phyloP scores from a whole-genome alignment of 371 early-diverging fungal genomes.

The Vavraia culicis region DNA sequence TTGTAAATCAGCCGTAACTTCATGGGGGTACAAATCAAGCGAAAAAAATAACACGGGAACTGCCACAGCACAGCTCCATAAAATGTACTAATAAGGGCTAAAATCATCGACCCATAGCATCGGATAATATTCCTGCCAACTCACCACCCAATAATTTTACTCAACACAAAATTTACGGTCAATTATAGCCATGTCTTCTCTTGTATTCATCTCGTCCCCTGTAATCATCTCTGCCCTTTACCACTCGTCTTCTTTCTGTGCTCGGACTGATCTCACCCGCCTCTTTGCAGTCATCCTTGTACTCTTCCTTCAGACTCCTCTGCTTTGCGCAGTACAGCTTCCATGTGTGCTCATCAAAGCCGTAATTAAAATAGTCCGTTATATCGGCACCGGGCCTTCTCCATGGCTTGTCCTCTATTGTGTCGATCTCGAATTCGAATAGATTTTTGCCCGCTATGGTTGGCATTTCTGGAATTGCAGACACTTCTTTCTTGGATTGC shows the following conservation, averaged over 20 bases:
- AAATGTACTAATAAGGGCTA: too few relatives aligned
- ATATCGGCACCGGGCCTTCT: conserved; percentile 80
- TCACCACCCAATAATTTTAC: too few relatives aligned
- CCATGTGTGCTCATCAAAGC: conserved; percentile 82
- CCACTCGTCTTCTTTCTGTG: conserved; percentile 30
- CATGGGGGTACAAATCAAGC: too few relatives aligned
- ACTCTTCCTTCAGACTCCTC: conserved; percentile 45
- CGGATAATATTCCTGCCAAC: too few relatives aligned
- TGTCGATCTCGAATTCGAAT: conserved; percentile 63
- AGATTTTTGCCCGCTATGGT: conserved; percentile 38
- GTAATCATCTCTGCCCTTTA: not conserved
- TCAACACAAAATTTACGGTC: too few relatives aligned
- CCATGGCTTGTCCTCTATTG: conserved; percentile 79
- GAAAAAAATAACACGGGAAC: too few relatives aligned
- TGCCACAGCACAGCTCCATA: too few relatives aligned
- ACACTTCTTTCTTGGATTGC: too few relatives aligned
- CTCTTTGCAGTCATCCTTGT: not conserved
- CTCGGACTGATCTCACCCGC: conserved; percentile 11
- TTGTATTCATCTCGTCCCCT: conserved; percentile 10
- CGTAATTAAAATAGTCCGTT: conserved; percentile 92
- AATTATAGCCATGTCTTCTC: too few relatives aligned
- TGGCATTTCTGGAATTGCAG: too few relatives aligned
- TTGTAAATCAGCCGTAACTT: too few relatives aligned
- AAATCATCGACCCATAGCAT: too few relatives aligned
- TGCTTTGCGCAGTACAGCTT: conserved; percentile 65